phyloP scores from a whole-genome alignment of 2,329 filamentous ascomycete species.

The Colletotrichum somersetense region DNA sequence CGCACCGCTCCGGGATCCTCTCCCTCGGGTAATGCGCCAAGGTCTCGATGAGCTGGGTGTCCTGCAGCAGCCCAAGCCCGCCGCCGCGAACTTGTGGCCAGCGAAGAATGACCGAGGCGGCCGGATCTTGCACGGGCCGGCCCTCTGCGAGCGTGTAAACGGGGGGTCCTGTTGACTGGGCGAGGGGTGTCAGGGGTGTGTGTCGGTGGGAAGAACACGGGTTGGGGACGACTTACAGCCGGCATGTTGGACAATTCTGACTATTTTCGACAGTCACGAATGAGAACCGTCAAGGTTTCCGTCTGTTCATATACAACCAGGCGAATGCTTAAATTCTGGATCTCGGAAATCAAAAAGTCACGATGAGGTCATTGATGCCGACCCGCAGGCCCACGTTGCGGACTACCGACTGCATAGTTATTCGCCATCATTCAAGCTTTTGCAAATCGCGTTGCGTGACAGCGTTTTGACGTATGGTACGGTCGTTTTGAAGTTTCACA shows the following conservation, averaged over 20 bases:
- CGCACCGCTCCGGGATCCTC: constrained; percentile 66
- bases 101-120: neutral
- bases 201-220: neutral
- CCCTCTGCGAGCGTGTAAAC: constrained; percentile 48
- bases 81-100: constrained; percentile 26
- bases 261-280: neutral
- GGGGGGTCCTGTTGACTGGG: constrained; percentile 22
- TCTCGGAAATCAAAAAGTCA: neutral
- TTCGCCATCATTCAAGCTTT: neutral
- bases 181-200: neutral
- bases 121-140: constrained; percentile 22
- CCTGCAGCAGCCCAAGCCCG: constrained; percentile 60
- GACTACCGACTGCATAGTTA: no score
- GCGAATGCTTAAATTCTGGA: neutral
- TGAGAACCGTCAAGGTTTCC: neutral
- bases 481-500: no score
- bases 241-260: neutral
- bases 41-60: constrained; percentile 67
- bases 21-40: constrained; percentile 70
- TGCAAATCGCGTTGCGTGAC: neutral
- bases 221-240: neutral
- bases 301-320: neutral
- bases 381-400: neutral
- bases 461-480: neutral
- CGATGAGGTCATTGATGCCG: constrained; percentile 4